Percentiles rank a stretch among this genome's conserved stretches.
Evolutionary conservation across 2,329 filamentous ascomycete species (phyloP).

Genomic region (Rhytidhysteron rufulum): DNA sequence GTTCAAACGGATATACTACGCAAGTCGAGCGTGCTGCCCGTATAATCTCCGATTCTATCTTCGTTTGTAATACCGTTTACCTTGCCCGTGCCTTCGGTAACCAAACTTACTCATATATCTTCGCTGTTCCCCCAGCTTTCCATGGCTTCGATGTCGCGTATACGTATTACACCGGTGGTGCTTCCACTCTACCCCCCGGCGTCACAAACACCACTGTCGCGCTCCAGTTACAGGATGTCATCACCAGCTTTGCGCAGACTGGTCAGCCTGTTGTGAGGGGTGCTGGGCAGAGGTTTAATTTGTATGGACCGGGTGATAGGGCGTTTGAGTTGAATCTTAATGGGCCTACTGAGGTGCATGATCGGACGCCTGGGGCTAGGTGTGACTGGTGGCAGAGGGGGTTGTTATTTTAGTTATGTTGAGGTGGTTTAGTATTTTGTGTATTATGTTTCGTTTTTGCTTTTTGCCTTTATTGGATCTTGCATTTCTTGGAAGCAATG

Average conservation of each 20-base stretch:
- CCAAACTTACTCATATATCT: constrained; percentile 50
- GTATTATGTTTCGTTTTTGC: no score
- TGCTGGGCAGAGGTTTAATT: constrained; percentile 43
- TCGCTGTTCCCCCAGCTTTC: constrained; percentile 50
- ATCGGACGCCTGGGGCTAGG: constrained; percentile 46
- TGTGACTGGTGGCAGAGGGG: constrained; percentile 55
- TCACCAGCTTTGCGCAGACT: constrained; percentile 40
- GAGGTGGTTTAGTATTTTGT: no score
- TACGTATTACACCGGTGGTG: constrained; percentile 48
- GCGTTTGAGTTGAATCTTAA: constrained; percentile 44
- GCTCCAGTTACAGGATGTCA: constrained; percentile 44
- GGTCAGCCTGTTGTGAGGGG: constrained; percentile 36
- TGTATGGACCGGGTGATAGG: constrained; percentile 43
- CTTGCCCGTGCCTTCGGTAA: constrained; percentile 46
- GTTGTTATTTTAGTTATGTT: constrained; percentile 26
- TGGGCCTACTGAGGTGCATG: constrained; percentile 39
- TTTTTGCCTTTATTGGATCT: no score
- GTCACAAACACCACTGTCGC: constrained; percentile 35
- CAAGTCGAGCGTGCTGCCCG: constrained; percentile 41
- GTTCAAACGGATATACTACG: constrained; percentile 44
- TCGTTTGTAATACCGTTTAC: constrained; percentile 52
- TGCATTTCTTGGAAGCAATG: no score
- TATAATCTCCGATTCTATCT: constrained; percentile 42
- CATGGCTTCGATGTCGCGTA: constrained; percentile 53
- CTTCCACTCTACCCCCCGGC: constrained; percentile 7